A percentile compares a stretch with the other conserved stretches of the same genome.
These are phyloP conservation scores for Talaromyces sp. DNA, from an alignment of 2,329 filamentous ascomycete genomes.

Conservation along the genomic window DNA sequence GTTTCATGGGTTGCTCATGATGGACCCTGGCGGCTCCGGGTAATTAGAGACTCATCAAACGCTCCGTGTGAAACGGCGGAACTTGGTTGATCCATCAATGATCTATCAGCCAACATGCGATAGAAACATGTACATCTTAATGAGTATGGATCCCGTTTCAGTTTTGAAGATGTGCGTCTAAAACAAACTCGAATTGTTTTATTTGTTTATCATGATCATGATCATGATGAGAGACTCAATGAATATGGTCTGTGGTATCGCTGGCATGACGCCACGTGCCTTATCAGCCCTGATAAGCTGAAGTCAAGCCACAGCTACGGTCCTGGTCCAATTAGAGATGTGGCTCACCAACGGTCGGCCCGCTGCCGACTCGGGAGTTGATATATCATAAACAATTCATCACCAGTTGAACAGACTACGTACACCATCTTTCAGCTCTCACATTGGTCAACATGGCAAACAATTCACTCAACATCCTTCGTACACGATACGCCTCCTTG, in stretches of 20 bases:
- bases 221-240: not conserved
- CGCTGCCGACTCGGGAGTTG: not conserved
- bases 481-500: constrained; percentile 39
- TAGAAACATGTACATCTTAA: not conserved
- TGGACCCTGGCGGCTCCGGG: not conserved
- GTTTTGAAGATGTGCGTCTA: not conserved
- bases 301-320: not conserved
- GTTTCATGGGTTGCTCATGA: constrained; percentile 1
- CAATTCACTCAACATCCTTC: constrained; percentile 27
- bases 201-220: not conserved
- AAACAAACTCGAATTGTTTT: not conserved
- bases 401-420: not conserved
- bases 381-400: not conserved
- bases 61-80: not conserved
- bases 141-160: not conserved
- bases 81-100: not conserved
- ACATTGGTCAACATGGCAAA: not conserved
- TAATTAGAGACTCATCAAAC: not conserved
- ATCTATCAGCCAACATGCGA: not conserved
- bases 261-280: not conserved
- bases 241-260: not conserved
- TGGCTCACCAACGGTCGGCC: not conserved
- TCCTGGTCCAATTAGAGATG: not conserved
- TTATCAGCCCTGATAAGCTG: constrained; percentile 10
- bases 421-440: not conserved